Evolutionary conservation across 345 rosid species (phyloP).

Genomic region (Populus nigra): DNA sequence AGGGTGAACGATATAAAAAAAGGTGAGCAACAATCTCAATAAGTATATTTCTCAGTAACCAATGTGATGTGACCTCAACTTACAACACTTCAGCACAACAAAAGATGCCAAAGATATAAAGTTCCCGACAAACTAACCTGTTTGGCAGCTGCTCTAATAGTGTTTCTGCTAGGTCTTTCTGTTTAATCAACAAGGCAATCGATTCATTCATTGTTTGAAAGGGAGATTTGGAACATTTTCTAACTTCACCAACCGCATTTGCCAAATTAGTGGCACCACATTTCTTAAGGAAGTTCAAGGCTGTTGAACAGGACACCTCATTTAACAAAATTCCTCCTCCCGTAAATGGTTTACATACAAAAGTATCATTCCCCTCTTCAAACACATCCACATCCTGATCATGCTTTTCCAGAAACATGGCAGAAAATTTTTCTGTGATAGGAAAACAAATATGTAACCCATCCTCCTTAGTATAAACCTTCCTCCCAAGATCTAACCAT

Average conservation of each 20-base stretch:
- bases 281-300: conserved; percentile 59
- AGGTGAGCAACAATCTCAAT: background rate
- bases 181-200: conserved; percentile 44
- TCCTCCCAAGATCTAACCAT: conserved; percentile 85
- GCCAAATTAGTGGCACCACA: conserved; percentile 47
- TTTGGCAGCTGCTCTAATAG: conserved; percentile 69
- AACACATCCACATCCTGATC: conserved; percentile 22
- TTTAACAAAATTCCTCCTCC: conserved; percentile 31
- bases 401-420: conserved; percentile 39
- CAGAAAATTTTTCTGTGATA: conserved; percentile 57
- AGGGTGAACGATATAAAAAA: background rate
- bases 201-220: conserved; percentile 58
- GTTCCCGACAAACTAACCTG: conserved; percentile 45
- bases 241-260: conserved; percentile 52
- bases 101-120: conserved; percentile 1
- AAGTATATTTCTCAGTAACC: too few relatives aligned
- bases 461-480: conserved; percentile 47
- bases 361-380: conserved; percentile 29
- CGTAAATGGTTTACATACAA: conserved; percentile 21
- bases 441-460: conserved; percentile 72
- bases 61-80: background rate
- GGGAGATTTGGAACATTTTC: conserved; percentile 59
- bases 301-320: conserved; percentile 48
- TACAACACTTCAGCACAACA: background rate
- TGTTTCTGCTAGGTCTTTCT: conserved; percentile 47